Evolutionary conservation across 2,329 filamentous ascomycete genomes (phyloP).

Genomic region (Ceratocystis papillata): DNA sequence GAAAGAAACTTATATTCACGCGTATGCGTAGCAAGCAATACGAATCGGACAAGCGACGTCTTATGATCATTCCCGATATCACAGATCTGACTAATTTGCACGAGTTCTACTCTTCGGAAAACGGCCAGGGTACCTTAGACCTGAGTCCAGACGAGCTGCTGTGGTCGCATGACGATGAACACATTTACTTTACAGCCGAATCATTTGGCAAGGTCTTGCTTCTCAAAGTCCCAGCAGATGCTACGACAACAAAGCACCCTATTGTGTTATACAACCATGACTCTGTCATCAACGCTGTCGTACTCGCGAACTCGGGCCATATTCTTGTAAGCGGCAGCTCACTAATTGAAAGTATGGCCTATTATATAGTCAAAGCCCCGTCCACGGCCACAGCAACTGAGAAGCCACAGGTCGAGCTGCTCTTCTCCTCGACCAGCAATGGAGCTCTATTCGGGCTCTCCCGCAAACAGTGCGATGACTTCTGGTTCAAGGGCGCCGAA

Average conservation of each 20-base stretch:
- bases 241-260: conserved; percentile 40
- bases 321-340: conserved; percentile 59
- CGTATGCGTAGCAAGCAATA: conserved; percentile 69
- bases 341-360: conserved; percentile 61
- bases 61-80: conserved; percentile 55
- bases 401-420: conserved; percentile 12
- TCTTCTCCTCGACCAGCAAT: conserved; percentile 56
- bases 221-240: conserved; percentile 49
- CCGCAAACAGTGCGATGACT: conserved; percentile 51
- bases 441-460: conserved; percentile 58
- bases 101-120: conserved; percentile 51
- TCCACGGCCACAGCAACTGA: conserved; percentile 31
- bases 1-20: conserved; percentile 60
- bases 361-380: conserved; percentile 46
- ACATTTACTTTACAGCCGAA: conserved; percentile 65
- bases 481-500: conserved; percentile 39
- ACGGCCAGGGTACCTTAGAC: conserved; percentile 54
- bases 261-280: conserved; percentile 42
- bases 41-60: conserved; percentile 65
- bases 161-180: conserved; percentile 49
- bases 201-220: conserved; percentile 52
- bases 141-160: conserved; percentile 44
- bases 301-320: conserved; percentile 38
- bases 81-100: conserved; percentile 46
- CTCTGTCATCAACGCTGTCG: conserved; percentile 43